phyloP scores from a whole-genome alignment of 352 stramenopile species.

The Globisporangium lucens region DNA sequence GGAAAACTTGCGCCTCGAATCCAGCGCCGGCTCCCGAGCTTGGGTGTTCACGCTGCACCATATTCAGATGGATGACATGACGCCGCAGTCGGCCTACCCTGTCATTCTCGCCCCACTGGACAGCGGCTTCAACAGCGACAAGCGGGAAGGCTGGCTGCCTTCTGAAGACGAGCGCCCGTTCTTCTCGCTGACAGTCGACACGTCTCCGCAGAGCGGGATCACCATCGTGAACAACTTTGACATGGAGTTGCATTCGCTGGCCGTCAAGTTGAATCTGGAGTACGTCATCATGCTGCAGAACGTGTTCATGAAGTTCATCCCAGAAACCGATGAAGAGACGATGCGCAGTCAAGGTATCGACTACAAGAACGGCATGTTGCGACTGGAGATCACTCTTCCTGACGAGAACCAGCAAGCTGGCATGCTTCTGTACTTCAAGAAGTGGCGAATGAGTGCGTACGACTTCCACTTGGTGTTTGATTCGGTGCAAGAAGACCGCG shows the following conservation, averaged over 20 bases:
- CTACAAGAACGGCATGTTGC: slow-evolving; percentile 55
- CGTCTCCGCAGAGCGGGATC: slow-evolving; percentile 61
- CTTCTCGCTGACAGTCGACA: slow-evolving; percentile 63
- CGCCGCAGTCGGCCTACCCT: slow-evolving; percentile 58
- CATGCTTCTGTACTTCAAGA: slow-evolving; percentile 83
- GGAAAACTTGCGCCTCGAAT: slow-evolving; percentile 74
- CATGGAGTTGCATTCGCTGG: slow-evolving; percentile 62
- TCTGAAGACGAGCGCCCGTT: slow-evolving; percentile 72
- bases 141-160: slow-evolving; percentile 81
- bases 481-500: slow-evolving; percentile 71
- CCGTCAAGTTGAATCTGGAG: slow-evolving; percentile 78
- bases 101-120: slow-evolving; percentile 78
- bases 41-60: slow-evolving; percentile 73
- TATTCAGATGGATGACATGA: slow-evolving; percentile 88
- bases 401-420: slow-evolving; percentile 43
- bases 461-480: slow-evolving; percentile 85
- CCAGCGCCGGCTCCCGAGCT: slow-evolving; percentile 39
- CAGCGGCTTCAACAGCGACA: slow-evolving; percentile 86
- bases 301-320: slow-evolving; percentile 72
- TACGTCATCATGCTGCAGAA: slow-evolving; percentile 74
- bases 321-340: slow-evolving; percentile 61
- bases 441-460: slow-evolving; percentile 63
- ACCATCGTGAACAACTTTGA: slow-evolving; percentile 80
- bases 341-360: slow-evolving; percentile 59
- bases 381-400: slow-evolving; percentile 47